Evolutionary conservation across 306 rosid genomes (phyloP).

Genomic region (Potentilla sterilis): DNA sequence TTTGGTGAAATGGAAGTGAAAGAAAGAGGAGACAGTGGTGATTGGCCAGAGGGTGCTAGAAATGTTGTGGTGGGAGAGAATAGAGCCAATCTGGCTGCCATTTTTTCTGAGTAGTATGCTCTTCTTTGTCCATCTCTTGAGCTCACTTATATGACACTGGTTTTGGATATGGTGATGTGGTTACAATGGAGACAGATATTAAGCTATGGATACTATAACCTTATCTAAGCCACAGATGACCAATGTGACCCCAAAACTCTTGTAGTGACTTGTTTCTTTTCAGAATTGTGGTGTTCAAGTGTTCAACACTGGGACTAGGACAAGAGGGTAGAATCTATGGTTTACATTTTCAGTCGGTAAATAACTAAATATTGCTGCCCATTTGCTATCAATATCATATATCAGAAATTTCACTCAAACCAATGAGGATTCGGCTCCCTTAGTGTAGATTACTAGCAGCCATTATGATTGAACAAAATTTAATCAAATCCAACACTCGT

Average conservation of each 20-base stretch:
- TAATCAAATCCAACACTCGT: too few relatives aligned
- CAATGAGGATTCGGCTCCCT: too few relatives aligned
- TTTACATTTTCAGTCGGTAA: too few relatives aligned
- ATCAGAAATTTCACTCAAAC: too few relatives aligned
- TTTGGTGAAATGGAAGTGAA: constrained; percentile 31
- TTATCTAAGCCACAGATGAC: constrained; percentile 27
- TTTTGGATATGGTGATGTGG: constrained; percentile 40
- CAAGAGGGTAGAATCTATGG: background rate
- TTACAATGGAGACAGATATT: constrained; percentile 20
- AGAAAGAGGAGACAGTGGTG: constrained; percentile 29
- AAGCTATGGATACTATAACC: constrained; percentile 21
- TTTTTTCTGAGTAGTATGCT: constrained; percentile 27
- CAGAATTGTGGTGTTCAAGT: background rate
- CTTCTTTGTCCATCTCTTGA: constrained; percentile 29
- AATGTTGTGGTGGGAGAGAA: constrained; percentile 44
- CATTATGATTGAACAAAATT: too few relatives aligned
- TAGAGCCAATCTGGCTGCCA: constrained; percentile 62
- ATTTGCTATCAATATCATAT: too few relatives aligned
- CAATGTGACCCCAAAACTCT: background rate
- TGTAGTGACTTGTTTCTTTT: background rate
- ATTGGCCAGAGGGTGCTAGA: constrained; percentile 39
- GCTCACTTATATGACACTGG: constrained; percentile 30
- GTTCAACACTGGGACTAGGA: background rate
- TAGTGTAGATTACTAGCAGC: too few relatives aligned
- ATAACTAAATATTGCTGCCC: too few relatives aligned